Evolutionary conservation across 75 land plant species (phyloP).

Genomic region (Pinus albicaulis): DNA sequence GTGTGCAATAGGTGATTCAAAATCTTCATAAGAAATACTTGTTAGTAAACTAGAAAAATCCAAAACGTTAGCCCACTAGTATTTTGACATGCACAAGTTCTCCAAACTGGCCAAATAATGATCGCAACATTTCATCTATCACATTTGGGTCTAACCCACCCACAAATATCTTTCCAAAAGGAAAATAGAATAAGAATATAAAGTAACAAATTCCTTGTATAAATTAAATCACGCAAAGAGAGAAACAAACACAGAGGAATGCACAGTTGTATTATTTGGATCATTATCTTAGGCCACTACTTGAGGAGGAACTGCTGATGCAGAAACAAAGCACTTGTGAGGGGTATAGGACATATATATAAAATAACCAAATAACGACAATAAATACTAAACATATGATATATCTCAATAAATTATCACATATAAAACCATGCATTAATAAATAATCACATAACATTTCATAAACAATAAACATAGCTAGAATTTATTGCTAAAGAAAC

Average conservation of each 20-base stretch:
- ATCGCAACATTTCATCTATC: slow-evolving; percentile 71
- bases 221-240: background rate
- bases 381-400: too few species aligned
- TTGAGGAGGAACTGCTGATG: slow-evolving; percentile 50
- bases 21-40: slow-evolving; percentile 35
- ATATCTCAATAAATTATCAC: too few species aligned
- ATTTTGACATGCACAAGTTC: slow-evolving; percentile 94
- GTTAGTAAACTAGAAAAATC: slow-evolving; percentile 91
- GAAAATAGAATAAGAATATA: background rate
- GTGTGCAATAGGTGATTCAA: too few species aligned
- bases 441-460: too few species aligned
- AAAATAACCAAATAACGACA: too few species aligned
- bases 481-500: too few species aligned
- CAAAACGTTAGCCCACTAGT: slow-evolving; percentile 90
- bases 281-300: slow-evolving; percentile 63
- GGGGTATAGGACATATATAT: too few species aligned
- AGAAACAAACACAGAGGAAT: slow-evolving; percentile 25
- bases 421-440: too few species aligned
- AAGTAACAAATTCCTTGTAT: background rate
- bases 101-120: slow-evolving; percentile 76
- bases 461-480: too few species aligned
- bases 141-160: slow-evolving; percentile 89
- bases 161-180: slow-evolving; percentile 59
- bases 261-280: slow-evolving; percentile 91
- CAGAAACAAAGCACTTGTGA: slow-evolving; percentile 19